phyloP scores from a whole-genome alignment of 1,284 basidiomycete genomes.

The Cryptococcus sp. region DNA sequence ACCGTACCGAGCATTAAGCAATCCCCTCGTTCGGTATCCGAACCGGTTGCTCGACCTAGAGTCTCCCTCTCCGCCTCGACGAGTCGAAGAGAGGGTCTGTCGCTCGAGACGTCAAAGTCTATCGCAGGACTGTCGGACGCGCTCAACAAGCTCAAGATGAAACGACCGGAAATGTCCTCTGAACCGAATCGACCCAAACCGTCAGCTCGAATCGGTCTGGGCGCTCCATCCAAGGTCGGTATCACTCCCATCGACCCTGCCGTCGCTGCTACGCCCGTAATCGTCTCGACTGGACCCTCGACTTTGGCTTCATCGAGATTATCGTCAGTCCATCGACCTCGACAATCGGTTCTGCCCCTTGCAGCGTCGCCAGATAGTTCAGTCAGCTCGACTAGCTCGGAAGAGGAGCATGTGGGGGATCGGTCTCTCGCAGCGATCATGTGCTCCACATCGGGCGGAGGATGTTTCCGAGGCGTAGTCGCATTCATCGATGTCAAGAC shows the following conservation, averaged over 20 bases:
- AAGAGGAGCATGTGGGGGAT: conserved; percentile 12
- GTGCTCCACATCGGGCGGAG: conserved; percentile 18
- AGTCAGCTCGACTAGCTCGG: conserved; percentile 1
- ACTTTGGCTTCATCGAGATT: conserved; percentile 5
- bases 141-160: conserved; percentile 35
- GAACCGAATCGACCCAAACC: conserved; percentile 1
- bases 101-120: conserved; percentile 32
- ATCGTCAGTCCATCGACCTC: conserved; percentile 18
- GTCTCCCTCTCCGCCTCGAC: conserved; percentile 13
- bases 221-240: neutral
- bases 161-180: conserved; percentile 7
- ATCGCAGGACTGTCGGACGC: conserved; percentile 36
- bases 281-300: too few species aligned
- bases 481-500: conserved; percentile 87
- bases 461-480: conserved; percentile 61
- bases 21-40: conserved; percentile 24
- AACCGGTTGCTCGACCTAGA: conserved; percentile 12
- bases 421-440: conserved; percentile 26
- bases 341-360: conserved; percentile 11
- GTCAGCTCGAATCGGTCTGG: neutral
- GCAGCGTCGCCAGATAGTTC: conserved; percentile 6
- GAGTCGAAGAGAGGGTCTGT: conserved; percentile 28
- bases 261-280: too few species aligned
- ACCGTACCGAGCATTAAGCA: neutral
- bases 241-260: neutral